These are phyloP conservation scores for Prunus persica DNA, from an alignment of 306 rosid species.

Conservation along the genomic window Prunus_persica_NCBIv2 NC_034015.1:2795001-2795500, in stretches of 20 bases:
- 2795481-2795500: constrained; percentile 73
- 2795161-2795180: constrained; percentile 87
- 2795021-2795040: neutral
- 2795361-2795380: neutral
- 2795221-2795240: constrained; percentile 68
- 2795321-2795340: neutral
- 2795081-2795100: neutral
- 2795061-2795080: neutral
- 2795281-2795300: constrained; percentile 72
- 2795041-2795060: neutral
- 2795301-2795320: neutral
- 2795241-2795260: constrained; percentile 93
- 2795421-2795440: neutral
- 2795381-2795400: neutral
- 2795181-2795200: constrained; percentile 98
- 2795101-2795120: constrained; percentile 11
- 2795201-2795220: constrained; percentile 73
- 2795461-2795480: constrained; percentile 61
- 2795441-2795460: neutral
- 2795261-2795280: constrained; percentile 84
- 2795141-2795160: constrained; percentile 93
- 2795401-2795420: neutral
- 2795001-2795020: neutral
- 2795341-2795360: neutral
- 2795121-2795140: constrained; percentile 31